Percentiles rank a stretch among this genome's conserved stretches.
Evolutionary conservation across 2,329 filamentous ascomycete genomes (phyloP).

Genomic region (Aspergillus sp.): DNA sequence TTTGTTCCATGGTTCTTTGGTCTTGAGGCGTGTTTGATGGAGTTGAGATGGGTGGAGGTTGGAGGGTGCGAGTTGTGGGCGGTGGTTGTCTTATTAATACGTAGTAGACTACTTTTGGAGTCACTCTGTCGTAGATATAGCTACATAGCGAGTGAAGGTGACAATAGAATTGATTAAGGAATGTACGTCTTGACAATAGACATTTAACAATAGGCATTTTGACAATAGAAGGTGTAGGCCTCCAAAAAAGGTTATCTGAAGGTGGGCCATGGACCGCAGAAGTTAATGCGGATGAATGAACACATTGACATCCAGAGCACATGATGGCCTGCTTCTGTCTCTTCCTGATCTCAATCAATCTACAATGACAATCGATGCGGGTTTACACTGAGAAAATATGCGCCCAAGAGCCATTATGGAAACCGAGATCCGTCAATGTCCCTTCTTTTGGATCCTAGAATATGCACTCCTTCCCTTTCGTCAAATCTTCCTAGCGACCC

Average conservation of each 20-base stretch:
- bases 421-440: not conserved
- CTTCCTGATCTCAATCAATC: not conserved
- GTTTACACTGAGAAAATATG: not conserved
- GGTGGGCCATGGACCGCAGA: not conserved
- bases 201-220: not conserved
- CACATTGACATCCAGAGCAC: not conserved
- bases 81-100: not conserved
- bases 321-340: not conserved
- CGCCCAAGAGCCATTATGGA: not conserved
- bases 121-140: not conserved
- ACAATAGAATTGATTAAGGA: not conserved
- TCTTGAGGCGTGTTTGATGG: not conserved
- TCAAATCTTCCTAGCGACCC: not conserved
- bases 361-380: not conserved
- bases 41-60: not conserved
- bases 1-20: constrained; percentile 10
- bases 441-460: not conserved
- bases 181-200: not conserved
- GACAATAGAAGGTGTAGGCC: not conserved
- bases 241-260: not conserved
- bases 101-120: not conserved
- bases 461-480: not conserved
- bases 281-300: not conserved
- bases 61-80: not conserved
- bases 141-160: not conserved